Evolutionary conservation across 495 filamentous ascomycete species (phyloP).

Genomic region (Tetracladium marchalianum): DNA sequence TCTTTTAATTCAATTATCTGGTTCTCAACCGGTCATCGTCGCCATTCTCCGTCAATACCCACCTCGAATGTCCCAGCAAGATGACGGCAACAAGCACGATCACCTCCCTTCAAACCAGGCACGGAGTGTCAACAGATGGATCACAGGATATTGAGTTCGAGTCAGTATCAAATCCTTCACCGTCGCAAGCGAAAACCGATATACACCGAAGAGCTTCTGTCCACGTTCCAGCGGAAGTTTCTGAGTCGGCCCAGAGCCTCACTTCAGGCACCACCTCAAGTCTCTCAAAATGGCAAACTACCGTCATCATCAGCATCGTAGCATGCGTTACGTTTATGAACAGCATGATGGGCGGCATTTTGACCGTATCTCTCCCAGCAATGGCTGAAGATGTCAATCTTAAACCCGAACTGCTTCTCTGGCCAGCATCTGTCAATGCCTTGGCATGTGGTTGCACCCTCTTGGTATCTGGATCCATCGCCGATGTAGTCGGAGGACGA

Average conservation of each 20-base stretch:
- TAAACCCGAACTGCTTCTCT: slow-evolving; percentile 29
- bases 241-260: neutral
- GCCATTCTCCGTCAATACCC: too few relatives aligned
- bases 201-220: neutral
- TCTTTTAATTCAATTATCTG: too few relatives aligned
- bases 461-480: slow-evolving; percentile 38
- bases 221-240: neutral
- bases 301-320: slow-evolving; percentile 1
- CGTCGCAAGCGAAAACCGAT: neutral
- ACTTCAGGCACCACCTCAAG: neutral
- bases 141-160: neutral
- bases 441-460: slow-evolving; percentile 32
- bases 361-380: slow-evolving; percentile 34
- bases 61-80: too few relatives aligned
- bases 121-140: neutral
- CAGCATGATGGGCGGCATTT: slow-evolving; percentile 7
- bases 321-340: slow-evolving; percentile 9
- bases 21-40: too few relatives aligned
- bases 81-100: too few relatives aligned
- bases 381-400: slow-evolving; percentile 38
- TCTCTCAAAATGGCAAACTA: slow-evolving; percentile 9
- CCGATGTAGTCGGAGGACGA: slow-evolving; percentile 40
- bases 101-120: neutral
- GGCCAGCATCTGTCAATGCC: slow-evolving; percentile 37
- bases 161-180: neutral